These are phyloP conservation scores for Yarrowia galli DNA, from an alignment of 1,139 yeast species.

Conservation along the genomic window DNA sequence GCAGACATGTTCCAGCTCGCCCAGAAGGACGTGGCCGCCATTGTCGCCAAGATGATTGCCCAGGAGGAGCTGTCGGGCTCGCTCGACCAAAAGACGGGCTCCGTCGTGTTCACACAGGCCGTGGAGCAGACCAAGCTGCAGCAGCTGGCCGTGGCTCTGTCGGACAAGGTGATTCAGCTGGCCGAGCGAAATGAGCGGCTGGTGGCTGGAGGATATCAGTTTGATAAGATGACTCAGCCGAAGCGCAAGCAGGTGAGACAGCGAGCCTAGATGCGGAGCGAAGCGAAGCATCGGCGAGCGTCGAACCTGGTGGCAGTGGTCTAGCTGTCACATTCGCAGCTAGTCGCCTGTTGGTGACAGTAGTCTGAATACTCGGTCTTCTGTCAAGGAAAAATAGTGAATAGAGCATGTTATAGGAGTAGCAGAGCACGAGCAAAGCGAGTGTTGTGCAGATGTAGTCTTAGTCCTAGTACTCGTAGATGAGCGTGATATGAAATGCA, in stretches of 20 bases:
- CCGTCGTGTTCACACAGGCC: slow-evolving; percentile 69
- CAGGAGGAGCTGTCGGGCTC: slow-evolving; percentile 76
- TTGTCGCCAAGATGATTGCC: slow-evolving; percentile 77
- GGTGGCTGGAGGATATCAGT: slow-evolving; percentile 73
- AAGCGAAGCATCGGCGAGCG: no score
- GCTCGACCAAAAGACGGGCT: slow-evolving; percentile 65
- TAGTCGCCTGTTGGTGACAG: no score
- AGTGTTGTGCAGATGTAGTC: background rate
- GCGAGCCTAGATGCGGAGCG: background rate
- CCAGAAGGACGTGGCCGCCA: slow-evolving; percentile 62
- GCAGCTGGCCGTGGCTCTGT: slow-evolving; percentile 84
- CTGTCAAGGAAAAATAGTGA: background rate
- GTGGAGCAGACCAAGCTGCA: slow-evolving; percentile 86
- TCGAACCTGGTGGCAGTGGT: no score
- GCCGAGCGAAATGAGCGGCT: slow-evolving; percentile 88
- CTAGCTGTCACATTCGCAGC: no score
- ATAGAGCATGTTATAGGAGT: slow-evolving; percentile 10
- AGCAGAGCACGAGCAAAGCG: background rate
- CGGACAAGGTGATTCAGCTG: slow-evolving; percentile 83
- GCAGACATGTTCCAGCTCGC: slow-evolving; percentile 71
- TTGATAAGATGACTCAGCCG: slow-evolving; percentile 41
- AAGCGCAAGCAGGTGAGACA: slow-evolving; percentile 24
- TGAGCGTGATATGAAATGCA: no score
- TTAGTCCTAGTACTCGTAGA: no score
- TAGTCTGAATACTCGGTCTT: no score